Base-by-base conservation (phyloP, 495 filamentous ascomycete species). In the Cercophora scortea region DNA sequence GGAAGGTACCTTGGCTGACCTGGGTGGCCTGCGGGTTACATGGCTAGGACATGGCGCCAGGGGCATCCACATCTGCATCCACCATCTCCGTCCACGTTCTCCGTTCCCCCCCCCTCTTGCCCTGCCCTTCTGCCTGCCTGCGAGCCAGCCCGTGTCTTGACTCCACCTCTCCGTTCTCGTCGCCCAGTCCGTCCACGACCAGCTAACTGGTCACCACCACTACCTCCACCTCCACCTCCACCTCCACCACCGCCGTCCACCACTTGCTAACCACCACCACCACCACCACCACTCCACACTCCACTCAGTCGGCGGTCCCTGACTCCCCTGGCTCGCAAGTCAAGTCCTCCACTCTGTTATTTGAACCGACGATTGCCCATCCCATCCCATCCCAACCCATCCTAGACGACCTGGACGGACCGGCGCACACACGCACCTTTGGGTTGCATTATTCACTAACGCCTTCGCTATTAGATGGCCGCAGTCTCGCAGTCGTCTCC, bases 401-500 rank as follows among this genome's bases (percentile, higher is more conserved):
- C 36, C 36, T 13, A 3, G 36, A 1, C 36, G 36, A 13, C 36
- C 10, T 13, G 13, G 10, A 38, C 36, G 8, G 10, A 38, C 36
- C 57, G 35, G 49, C 44, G 56, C 60, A 51, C 60, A 57, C 62
- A 33, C 53, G 36, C 55, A 49, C 54, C 10, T 44, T 45, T 45
- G 34, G 38, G 19, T 47, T 32, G 46, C n/a, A 55, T 52, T 56
- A 53, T 52, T 52, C 49, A 51, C 61, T 61, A 51, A 53, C 57
- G 57, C 58, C 32, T 39, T 50, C 53, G 48, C 53, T 55, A 55
- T 51, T 67, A 71, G 68, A 71, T 71, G 68, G 68, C 68, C 59
- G 68, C 63, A 57, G 59, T 65, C 54, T 64, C 62, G 36, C 62
- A 57, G 47, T 56, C 63, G 52, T 58, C 59, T 16, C 32, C 33